Evolutionary conservation across 148 eudicot genomes (phyloP), one percentile per base, ranked within the genome.

Genomic region (Nepenthes gracilis): DNA sequence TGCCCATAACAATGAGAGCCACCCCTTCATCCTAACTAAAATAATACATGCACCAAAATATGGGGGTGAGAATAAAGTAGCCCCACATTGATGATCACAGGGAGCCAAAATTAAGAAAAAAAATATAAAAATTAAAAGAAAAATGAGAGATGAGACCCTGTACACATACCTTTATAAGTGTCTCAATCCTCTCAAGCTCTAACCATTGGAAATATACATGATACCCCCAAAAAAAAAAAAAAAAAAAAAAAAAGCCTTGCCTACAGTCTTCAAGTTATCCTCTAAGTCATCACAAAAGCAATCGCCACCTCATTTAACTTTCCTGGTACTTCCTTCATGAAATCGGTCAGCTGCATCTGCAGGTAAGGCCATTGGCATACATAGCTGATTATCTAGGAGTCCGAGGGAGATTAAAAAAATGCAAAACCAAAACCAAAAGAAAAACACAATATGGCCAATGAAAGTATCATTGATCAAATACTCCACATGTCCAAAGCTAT

Each of bases 311-410:
- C 50, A 23, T 14, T 23, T 9, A 43, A n/a, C 10, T 59, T 59
- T 14, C 14, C 62, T 48, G n/a, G 45, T 43, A 38, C 35, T 59
- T 47, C 49, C 49, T 48, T 59, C 33, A 48, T 13, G 36, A 59
- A 15, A 35, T 12, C 40, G 45, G 40, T 6, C 62, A 59, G 13
- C 62, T 59, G n/a, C 62, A 37, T 43, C 63, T 40, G 63, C 52
- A 59, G 34, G 8, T 40, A 40, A 40, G 8, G 6, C 4, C 45
- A 40, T 40, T 40, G 45, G 6, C 45, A 8, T 8, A 40, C 4
- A 40, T 8, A 60, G 53, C 59, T 13, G n/a, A 2, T 55, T 35
- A 34, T 38, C 12, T 57, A 57, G 36, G 37, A 57, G 43, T 12
- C n/a, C 33, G 1, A 33, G 8, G 12, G 1, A 8, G 12, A 32